Evolutionary conservation across 164 flowering plant genomes (phyloP), one percentile per base, ranked within the genome.

Genomic region (Akebia trifoliata): DNA sequence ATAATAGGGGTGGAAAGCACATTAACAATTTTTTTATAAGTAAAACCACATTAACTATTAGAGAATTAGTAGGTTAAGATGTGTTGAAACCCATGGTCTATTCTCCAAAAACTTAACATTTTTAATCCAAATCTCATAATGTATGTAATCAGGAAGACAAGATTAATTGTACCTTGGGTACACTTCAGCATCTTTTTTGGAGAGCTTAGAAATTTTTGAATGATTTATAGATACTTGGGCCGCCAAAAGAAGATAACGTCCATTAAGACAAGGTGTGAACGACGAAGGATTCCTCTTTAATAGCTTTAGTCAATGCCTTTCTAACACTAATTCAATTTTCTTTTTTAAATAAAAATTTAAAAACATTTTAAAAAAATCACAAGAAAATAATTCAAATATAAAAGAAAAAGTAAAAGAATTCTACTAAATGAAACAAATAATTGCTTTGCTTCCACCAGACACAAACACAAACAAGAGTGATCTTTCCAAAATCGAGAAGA

Each of bases 161-260:
- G n/a, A n/a, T n/a, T n/a, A n/a, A n/a, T n/a, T n/a, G n/a, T n/a
- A 86, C 98, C 92, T 85, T 1, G 87, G 80, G 69, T 87, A 94
- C 58, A 87, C 90, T 6, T 81, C 78, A 2, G 97, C 99, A 54
- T 94, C 97, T 28, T 52, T 65, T 43, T 61, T 64, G n/a, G 97
- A 90, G 81, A 94, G 90, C 73, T 94, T 90, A 0, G 90, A 80
- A 49, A 94, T 87, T 76, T 94, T 84, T 0, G 86, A 68, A 42
- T 68, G 66, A 66, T 81, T 90, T 12, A 86, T 74, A 21, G 76
- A 73, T 55, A 76, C 74, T 60, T 84, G 79, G 37, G 84, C 78
- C 36, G 97, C 99, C 36, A 94, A 54, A 18, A 94, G 76, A 60
- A 94, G 91, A 66, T 83, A 90, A 2, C 85, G 77, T 11, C 99